phyloP scores from a whole-genome alignment of 768 basidiomycete species.

The Paxillus ammoniavirescens region DNA sequence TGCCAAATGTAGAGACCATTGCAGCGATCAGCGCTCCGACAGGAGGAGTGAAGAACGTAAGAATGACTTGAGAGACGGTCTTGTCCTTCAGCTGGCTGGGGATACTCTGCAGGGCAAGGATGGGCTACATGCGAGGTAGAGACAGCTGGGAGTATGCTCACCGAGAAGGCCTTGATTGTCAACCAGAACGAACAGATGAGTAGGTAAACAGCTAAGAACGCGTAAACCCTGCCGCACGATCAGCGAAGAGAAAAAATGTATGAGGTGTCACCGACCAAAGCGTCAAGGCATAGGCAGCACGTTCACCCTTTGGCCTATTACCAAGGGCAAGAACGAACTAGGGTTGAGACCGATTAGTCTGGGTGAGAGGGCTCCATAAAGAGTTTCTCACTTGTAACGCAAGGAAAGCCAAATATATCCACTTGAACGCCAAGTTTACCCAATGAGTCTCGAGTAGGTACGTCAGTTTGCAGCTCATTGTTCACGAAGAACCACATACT shows the following conservation, averaged over 20 bases:
- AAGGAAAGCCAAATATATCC: constrained; percentile 85
- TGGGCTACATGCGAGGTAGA: background rate
- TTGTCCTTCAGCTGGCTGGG: constrained; percentile 50
- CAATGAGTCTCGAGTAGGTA: constrained; percentile 67
- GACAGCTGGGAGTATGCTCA: constrained; percentile 29
- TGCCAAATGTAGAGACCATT: constrained; percentile 84
- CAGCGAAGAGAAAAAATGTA: constrained; percentile 1
- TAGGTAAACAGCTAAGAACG: constrained; percentile 78
- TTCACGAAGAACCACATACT: constrained; percentile 44
- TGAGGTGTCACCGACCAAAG: constrained; percentile 51
- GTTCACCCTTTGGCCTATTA: constrained; percentile 88
- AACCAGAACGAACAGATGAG: constrained; percentile 85
- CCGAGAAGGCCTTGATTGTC: constrained; percentile 76
- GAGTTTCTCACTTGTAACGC: constrained; percentile 58
- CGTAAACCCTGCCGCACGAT: constrained; percentile 65
- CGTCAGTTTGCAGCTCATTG: background rate
- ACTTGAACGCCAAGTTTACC: constrained; percentile 80
- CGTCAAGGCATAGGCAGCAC: constrained; percentile 64
- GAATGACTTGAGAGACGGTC: constrained; percentile 47
- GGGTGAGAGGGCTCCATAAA: background rate
- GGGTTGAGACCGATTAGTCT: background rate
- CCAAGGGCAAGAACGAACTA: constrained; percentile 73
- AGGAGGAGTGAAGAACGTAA: constrained; percentile 68
- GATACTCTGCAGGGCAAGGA: constrained; percentile 41
- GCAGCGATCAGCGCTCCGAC: constrained; percentile 84